phyloP scores from a whole-genome alignment of 1,284 basidiomycete species.

The Trichosporon sp. region DNA sequence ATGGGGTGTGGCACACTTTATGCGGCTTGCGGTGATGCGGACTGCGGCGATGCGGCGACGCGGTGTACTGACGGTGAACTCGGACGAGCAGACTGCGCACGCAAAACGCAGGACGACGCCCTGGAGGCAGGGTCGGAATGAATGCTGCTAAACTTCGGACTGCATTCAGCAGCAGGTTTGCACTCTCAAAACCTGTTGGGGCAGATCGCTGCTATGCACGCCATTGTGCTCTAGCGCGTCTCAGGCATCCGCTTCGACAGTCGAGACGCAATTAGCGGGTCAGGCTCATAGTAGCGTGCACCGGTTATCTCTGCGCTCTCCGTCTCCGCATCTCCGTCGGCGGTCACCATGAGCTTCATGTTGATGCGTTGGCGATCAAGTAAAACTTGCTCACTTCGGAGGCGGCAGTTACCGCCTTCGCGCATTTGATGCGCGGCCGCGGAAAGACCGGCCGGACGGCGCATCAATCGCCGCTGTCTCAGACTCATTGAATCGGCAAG shows the following conservation, averaged over 20 bases:
- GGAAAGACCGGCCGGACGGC: neutral
- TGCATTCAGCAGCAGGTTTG: too few relatives aligned
- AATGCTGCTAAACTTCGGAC: too few relatives aligned
- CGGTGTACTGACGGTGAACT: neutral
- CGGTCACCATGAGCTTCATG: neutral
- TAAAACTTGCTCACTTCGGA: neutral
- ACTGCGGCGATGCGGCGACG: neutral
- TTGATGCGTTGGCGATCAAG: neutral
- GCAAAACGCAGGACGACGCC: neutral
- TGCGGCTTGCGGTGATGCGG: neutral
- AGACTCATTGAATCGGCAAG: neutral
- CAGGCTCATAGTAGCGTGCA: too few relatives aligned
- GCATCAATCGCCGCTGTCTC: slow-evolving; percentile 1
- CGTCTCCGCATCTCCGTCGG: too few relatives aligned
- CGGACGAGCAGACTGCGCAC: neutral
- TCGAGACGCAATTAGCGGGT: too few relatives aligned
- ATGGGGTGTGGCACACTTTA: neutral
- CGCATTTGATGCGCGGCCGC: neutral
- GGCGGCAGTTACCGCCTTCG: neutral
- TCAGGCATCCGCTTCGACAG: too few relatives aligned
- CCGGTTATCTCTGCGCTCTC: too few relatives aligned
- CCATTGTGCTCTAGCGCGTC: too few relatives aligned
- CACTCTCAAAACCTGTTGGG: too few relatives aligned
- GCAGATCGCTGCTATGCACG: too few relatives aligned
- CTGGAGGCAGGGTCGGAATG: neutral